Conservation (phyloP, 768 basidiomycete genomes). For the Collybia mongolica region DNA sequence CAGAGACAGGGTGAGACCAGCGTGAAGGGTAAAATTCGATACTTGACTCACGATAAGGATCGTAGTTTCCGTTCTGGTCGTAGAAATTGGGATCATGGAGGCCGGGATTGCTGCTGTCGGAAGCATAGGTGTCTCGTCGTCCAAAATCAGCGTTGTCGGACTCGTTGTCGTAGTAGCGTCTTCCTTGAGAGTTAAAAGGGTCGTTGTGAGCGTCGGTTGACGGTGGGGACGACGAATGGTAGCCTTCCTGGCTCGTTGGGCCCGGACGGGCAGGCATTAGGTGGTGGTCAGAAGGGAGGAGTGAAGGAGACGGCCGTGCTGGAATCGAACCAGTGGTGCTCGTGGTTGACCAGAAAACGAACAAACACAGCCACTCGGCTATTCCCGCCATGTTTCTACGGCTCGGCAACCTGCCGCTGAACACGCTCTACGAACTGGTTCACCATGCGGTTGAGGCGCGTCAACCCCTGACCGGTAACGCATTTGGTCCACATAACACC, state of each 20-base stretch:
- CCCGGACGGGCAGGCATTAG: constrained; percentile 56
- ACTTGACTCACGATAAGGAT: constrained; percentile 52
- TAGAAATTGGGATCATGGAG: constrained; percentile 64
- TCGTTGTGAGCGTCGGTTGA: constrained; percentile 62
- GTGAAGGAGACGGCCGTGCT: constrained; percentile 9
- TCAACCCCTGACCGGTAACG: no score
- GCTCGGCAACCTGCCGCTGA: constrained; percentile 32
- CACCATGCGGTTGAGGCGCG: no score
- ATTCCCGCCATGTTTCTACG: background rate
- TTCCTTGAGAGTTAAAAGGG: constrained; percentile 53
- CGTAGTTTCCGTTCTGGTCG: constrained; percentile 63
- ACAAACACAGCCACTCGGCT: constrained; percentile 11
- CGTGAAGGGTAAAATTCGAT: constrained; percentile 9
- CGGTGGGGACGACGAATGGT: constrained; percentile 54
- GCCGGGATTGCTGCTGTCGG: constrained; percentile 66
- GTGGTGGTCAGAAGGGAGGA: constrained; percentile 20
- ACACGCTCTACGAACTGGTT: background rate
- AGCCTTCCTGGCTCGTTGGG: constrained; percentile 61
- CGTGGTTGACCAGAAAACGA: constrained; percentile 9
- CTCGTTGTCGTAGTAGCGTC: constrained; percentile 74
- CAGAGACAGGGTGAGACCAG: constrained; percentile 19
- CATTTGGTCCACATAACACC: no score
- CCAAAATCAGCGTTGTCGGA: constrained; percentile 67
- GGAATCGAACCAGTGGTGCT: constrained; percentile 10
- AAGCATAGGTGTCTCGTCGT: constrained; percentile 66